These are phyloP conservation scores for Colletotrichum sojae DNA, from an alignment of 2,329 filamentous ascomycete species.

Conservation along the genomic window DNA sequence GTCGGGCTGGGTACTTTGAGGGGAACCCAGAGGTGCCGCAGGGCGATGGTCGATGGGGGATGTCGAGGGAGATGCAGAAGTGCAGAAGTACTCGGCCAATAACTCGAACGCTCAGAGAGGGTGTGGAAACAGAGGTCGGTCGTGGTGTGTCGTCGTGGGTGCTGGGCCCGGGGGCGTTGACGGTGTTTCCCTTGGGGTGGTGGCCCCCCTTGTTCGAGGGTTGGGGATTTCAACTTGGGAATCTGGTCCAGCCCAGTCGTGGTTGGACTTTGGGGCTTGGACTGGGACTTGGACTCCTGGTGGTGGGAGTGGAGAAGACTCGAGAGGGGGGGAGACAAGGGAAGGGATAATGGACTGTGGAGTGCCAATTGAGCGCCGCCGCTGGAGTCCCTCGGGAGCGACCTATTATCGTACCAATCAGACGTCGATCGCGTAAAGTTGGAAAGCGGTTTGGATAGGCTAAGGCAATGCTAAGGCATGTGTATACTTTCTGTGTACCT, in stretches of 20 bases:
- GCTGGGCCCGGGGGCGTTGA: conserved; percentile 32
- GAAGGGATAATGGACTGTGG: conserved; percentile 32
- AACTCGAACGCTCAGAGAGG: conserved; percentile 6
- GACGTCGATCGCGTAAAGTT: conserved; percentile 49
- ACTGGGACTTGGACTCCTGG: conserved; percentile 12
- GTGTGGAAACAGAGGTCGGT: conserved; percentile 24
- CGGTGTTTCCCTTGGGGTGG: conserved; percentile 26
- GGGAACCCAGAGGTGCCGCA: conserved; percentile 5
- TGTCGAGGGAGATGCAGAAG: conserved; percentile 21
- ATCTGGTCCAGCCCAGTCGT: conserved; percentile 31
- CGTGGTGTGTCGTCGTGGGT: conserved; percentile 4
- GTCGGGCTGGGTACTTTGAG: conserved; percentile 15
- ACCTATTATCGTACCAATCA: conserved; percentile 54
- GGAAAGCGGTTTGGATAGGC: conserved; percentile 34
- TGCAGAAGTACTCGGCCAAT: conserved; percentile 14
- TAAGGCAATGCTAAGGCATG: conserved; percentile 30
- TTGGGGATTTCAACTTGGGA: conserved; percentile 2
- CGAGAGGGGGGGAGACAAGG: conserved; percentile 16
- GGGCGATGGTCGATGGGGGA: conserved; percentile 14
- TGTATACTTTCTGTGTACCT: conserved; percentile 28
- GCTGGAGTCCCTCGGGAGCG: conserved; percentile 36
- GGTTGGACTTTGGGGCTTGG: conserved; percentile 31
- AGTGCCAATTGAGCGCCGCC: conserved; percentile 36
- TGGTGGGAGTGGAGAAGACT: conserved; percentile 25
- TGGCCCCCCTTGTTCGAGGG: conserved; percentile 29